Base-by-base conservation (phyloP, 1,284 basidiomycete genomes). In the Irpex sp. region DNA sequence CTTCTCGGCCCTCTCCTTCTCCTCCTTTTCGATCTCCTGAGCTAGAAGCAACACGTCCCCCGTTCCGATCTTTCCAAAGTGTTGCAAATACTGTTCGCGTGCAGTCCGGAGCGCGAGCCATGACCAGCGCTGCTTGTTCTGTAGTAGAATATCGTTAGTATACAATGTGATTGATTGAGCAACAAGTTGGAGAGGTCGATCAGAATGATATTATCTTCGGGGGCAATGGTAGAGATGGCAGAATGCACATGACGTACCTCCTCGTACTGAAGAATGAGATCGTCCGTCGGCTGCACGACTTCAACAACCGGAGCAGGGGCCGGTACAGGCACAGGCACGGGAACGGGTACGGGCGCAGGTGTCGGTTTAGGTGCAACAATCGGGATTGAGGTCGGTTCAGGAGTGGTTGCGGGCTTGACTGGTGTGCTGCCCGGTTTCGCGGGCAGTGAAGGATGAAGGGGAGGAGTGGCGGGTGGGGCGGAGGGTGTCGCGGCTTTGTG, bases 51-150 rank as follows among this genome's bases (percentile, higher is more conserved):
- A 75, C 61, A 91, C 77, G 65, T 91, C 88, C 8, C 88, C 89
- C n/a, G 83, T 84, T n/a, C 86, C 88, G 65, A 90, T 88, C 75
- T 84, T 88, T n/a, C 84, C 83, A 64, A 91, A 90, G 67, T 87
- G 84, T 65, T 85, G 83, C 55, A 90, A 71, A 71, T 90, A 76
- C 64, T 83, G 81, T 66, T 90, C 89, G 42, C 89, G 86, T 61
- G 86, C 83, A 58, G 82, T 82, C 35, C 89, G 86, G 63, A 91
- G 80, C n/a, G 86, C 86, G n/a, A 91, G 78, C 89, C 89, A 91
- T 9, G 87, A 76, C 81, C 83, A 83, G 5, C 86, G 82, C 64
- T 86, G 80, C 67, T 90, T 91, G 71, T 82, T 86, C 89, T 91
- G 67, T 33, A n/a, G n/a, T n/a, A n/a, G n/a, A n/a, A n/a, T n/a